Evolutionary conservation across 2,329 filamentous ascomycete species (phyloP).

Genomic region (Diaporthe sp.): DNA sequence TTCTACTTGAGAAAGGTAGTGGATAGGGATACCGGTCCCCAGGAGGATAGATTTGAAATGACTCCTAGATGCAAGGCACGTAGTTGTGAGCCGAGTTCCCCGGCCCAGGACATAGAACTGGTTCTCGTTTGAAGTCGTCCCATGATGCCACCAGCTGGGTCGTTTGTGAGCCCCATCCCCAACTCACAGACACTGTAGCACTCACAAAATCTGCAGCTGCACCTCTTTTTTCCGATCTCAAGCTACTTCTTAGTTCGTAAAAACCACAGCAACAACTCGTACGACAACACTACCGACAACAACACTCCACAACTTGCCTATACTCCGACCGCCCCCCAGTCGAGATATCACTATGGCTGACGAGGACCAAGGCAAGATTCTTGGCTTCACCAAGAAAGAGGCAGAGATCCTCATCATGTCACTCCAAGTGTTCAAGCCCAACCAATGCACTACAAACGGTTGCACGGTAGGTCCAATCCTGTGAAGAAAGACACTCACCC

Average conservation of each 20-base stretch:
- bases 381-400: conserved; percentile 9
- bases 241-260: neutral
- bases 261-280: no score
- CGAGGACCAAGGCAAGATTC: neutral
- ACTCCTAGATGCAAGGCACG: neutral
- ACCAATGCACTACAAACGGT: neutral
- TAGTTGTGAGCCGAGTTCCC: no score
- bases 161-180: neutral
- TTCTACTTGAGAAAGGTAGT: neutral
- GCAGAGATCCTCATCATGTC: conserved; percentile 7
- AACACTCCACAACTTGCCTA: neutral
- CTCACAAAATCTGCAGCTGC: neutral
- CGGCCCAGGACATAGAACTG: neutral
- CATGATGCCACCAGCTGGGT: neutral
- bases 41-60: neutral
- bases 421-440: neutral
- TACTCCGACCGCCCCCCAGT: neutral
- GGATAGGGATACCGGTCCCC: neutral
- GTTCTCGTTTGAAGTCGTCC: neutral
- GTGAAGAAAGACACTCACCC: neutral
- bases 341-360: neutral
- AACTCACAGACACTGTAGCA: neutral
- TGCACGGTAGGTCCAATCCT: neutral
- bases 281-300: neutral
- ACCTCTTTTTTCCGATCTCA: neutral